Percentiles rank a stretch among this genome's conserved stretches.
Evolutionary conservation across 2,329 filamentous ascomycete genomes (phyloP).

Genomic region (Sclerotinia borealis): DNA sequence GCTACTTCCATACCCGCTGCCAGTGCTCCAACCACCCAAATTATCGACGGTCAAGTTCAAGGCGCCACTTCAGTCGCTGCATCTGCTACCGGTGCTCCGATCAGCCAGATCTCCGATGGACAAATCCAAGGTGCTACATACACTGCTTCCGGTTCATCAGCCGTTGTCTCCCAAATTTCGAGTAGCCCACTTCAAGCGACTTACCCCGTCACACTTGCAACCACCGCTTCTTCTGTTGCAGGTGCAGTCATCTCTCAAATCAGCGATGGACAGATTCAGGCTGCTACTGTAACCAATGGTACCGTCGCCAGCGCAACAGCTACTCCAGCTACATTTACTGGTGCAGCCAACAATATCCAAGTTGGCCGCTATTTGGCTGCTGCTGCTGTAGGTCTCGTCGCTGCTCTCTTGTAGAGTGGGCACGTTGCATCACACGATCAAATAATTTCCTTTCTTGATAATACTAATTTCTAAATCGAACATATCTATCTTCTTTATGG

Average conservation of each 20-base stretch:
- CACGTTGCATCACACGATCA: not conserved
- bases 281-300: conserved; percentile 6
- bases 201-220: not conserved
- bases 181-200: conserved; percentile 18
- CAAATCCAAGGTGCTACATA: conserved; percentile 28
- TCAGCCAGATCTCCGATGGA: conserved; percentile 31
- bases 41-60: conserved; percentile 13
- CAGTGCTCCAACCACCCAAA: not conserved
- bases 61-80: conserved; percentile 23
- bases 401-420: conserved; percentile 15
- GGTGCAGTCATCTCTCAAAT: conserved; percentile 24
- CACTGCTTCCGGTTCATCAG: conserved; percentile 31
- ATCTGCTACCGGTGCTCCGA: not conserved
- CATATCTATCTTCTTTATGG: not conserved
- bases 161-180: conserved; percentile 27
- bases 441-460: not conserved
- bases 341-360: not conserved
- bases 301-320: not conserved
- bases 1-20: not conserved
- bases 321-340: not conserved
- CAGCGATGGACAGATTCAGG: conserved; percentile 32
- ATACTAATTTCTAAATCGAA: not conserved
- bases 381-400: conserved; percentile 5
- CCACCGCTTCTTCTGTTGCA: not conserved
- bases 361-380: not conserved